Evolutionary conservation across 495 filamentous ascomycete species (phyloP), one percentile per base, ranked within the genome.

Genomic region (Neurospora pannonica): DNA sequence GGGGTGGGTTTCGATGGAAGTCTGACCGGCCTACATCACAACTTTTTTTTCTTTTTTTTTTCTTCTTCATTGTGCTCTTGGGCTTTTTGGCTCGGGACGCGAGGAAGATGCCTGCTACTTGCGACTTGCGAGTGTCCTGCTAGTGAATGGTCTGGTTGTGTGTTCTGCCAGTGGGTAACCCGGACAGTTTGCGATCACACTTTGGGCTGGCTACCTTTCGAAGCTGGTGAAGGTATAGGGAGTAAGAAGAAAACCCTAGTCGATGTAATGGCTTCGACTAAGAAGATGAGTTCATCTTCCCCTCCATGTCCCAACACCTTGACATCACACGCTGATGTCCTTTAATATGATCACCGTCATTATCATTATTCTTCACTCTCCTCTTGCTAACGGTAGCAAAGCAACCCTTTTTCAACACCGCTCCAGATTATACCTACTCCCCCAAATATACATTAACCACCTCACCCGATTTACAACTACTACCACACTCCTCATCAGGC

Each of bases 1-100:
- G 82, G 87, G 88, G 88, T 88, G 88, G 88, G 87, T 84, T 79
- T 79, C 81, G 88, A 88, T 85, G 88, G 88, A 89, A 85, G 88
- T 89, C 88, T 89, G 88, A 89, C 88, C 88, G 87, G 87, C 80
- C 62, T 77, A 75, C 72, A 77, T 79, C 79, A 72, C 60, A 48
- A 0, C 71, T 75, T 73, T 80, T 75, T 80, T 46, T 19, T 83
- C 74, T 73, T 80, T 74, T 80, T 42, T 19, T 84, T 84, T 87
- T n/a, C n/a, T n/a, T n/a, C n/a, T 85, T 87, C 84, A 76, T 85
- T 87, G 77, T 79, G 81, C 6, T 82, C 81, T 77, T 71, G 78
- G 74, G 85, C 81, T 75, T 75, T 43, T 48, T 3, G 15, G 62
- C 84, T 79, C 46, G 74, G 75, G 82, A 79, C 71, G 80, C 78